Evolutionary conservation across 2,329 filamentous ascomycete genomes (phyloP).

Genomic region (Madurella fahalii): DNA sequence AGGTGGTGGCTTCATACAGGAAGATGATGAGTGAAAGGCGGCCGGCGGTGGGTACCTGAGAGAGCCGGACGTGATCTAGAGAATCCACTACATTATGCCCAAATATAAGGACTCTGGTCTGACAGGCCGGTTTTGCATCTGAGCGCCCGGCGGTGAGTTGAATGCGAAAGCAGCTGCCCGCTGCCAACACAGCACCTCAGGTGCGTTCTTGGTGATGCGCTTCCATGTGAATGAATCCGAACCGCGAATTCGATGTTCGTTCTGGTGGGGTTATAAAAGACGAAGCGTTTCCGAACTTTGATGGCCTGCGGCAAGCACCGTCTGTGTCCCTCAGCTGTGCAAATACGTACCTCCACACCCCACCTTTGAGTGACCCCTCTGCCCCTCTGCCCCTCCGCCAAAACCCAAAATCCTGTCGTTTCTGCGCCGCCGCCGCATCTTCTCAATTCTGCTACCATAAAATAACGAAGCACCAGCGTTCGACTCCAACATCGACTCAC

Average conservation of each 20-base stretch:
- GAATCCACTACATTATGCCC: background rate
- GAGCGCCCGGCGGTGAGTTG: no score
- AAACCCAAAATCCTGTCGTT: conserved; percentile 11
- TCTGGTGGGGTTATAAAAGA: no score
- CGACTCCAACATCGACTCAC: conserved; percentile 21
- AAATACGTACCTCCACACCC: conserved; percentile 9
- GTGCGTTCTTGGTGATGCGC: no score
- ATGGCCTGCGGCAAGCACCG: no score
- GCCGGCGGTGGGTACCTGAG: conserved; percentile 13
- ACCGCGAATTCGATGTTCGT: no score
- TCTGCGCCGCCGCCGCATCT: background rate
- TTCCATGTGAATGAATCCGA: no score
- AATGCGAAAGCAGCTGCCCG: no score
- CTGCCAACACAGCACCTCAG: no score
- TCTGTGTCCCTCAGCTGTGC: no score
- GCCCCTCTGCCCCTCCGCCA: conserved; percentile 13
- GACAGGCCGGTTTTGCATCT: no score
- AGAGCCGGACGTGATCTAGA: background rate
- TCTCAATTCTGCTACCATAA: conserved; percentile 6
- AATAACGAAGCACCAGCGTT: conserved; percentile 22
- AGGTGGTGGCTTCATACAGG: conserved; percentile 71
- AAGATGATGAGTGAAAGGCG: conserved; percentile 60
- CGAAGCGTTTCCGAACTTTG: no score
- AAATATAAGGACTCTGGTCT: background rate
- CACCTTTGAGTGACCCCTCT: conserved; percentile 14